Conservation (phyloP, 352 stramenopile genomes). For the Globisporangium mamillatum region DNA sequence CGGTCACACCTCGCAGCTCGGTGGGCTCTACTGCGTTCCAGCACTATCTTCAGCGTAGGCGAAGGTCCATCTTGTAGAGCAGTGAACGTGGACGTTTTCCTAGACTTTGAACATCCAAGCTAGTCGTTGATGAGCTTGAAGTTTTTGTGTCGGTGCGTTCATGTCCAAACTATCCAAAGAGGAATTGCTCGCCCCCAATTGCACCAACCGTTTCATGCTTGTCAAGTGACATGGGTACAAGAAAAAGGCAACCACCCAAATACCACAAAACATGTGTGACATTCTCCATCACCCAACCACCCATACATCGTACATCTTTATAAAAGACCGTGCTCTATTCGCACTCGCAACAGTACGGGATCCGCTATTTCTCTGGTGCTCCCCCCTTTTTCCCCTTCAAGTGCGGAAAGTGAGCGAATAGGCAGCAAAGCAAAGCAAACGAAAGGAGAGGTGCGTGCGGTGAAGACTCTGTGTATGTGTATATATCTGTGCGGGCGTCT, state of each 20-base stretch:
- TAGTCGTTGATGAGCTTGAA: no score
- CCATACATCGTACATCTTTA: not conserved
- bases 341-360: not conserved
- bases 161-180: not conserved
- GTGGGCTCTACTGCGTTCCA: not conserved
- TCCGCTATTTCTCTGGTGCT: conserved; percentile 7
- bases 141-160: not conserved
- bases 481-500: not conserved
- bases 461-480: not conserved
- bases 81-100: no score
- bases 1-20: conserved; percentile 1
- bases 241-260: not conserved
- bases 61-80: not conserved
- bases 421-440: not conserved
- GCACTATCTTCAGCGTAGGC: not conserved
- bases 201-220: not conserved
- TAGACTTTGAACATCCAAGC: no score
- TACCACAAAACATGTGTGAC: not conserved
- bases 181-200: not conserved
- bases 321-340: not conserved
- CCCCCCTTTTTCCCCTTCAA: conserved; percentile 11
- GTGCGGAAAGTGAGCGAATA: conserved; percentile 4
- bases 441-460: not conserved
- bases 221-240: not conserved
- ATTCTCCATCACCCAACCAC: no score